Base-by-base conservation (phyloP, 1,139 yeast genomes). In the Yamadazyma diddensiae region DNA sequence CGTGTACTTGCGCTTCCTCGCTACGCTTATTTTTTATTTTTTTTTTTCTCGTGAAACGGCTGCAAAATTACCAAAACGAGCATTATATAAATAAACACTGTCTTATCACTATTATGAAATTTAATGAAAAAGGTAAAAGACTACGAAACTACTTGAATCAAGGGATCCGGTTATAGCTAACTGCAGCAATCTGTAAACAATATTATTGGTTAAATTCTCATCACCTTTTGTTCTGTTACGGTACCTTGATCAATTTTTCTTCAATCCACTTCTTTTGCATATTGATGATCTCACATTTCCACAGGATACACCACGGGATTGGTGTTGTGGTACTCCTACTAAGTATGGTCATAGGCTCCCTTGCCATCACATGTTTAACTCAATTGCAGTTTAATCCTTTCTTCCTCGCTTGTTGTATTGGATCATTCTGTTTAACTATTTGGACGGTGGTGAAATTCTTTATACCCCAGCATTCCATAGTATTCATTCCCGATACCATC, bases 371-470 rank as follows among this genome's bases (percentile, higher is more conserved):
- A 2, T 20, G 9, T 11, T 26, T n/a, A 4, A 25, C 8, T 6
- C 16, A 6, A 13, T 26, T 9, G 6, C 26, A 9, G 19, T 32
- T 12, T 19, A 22, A 10, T 19, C 34, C 17, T 17, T 43, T 21
- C 14, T 20, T 15, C 21, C 11, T 22, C n/a, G 10, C 13, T 12
- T 22, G 25, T n/a, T 7, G 6, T 11, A 15, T 10, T 6, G 25
- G 25, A 22, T 12, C 15, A 12, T 43, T 28, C 19, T n/a, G 34
- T 4, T 16, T 41, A 18, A 15, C 32, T 18, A 17, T 34, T 17
- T 44, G 48, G 47, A 15, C 38, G 6, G 24, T 35, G 11, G 17
- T 41, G 30, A 37, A 39, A 29, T 31, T 38, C 5, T 7, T 22
- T 17, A 13, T 41, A 3, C 36, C 31, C 4, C 34, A 36, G 28